Conservation (phyloP, 2,329 filamentous ascomycete genomes). For the Paracamarosporium sp. region DNA sequence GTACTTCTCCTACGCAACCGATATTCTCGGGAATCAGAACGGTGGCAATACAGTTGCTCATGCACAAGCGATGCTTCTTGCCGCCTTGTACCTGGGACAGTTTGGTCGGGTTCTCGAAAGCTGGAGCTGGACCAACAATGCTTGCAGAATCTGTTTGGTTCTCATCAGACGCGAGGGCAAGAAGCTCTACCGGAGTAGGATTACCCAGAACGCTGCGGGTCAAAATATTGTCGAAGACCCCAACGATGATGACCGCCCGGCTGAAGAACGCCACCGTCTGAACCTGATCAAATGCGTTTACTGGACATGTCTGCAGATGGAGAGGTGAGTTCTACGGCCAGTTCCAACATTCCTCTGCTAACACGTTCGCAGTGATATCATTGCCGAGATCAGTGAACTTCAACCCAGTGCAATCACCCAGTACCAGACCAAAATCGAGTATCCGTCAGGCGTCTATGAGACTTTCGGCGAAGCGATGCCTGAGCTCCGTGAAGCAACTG, state of each 20-base stretch:
- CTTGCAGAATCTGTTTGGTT: conserved; percentile 68
- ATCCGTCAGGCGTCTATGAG: conserved; percentile 66
- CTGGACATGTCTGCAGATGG: conserved; percentile 92
- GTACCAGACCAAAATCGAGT: conserved; percentile 67
- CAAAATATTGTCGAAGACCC: conserved; percentile 31
- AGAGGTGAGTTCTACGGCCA: conserved; percentile 65
- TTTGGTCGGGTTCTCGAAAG: conserved; percentile 87
- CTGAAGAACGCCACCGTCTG: conserved; percentile 38
- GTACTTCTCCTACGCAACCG: conserved; percentile 85
- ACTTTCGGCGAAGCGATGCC: conserved; percentile 29
- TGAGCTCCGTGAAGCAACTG: conserved; percentile 16
- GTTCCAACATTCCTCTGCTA: neutral
- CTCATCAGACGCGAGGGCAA: conserved; percentile 62
- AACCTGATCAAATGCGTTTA: conserved; percentile 69
- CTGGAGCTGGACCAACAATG: conserved; percentile 71
- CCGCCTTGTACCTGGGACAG: conserved; percentile 88
- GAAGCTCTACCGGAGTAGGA: conserved; percentile 17
- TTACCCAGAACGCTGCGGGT: conserved; percentile 23
- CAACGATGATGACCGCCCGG: conserved; percentile 11
- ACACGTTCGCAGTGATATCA: conserved; percentile 71
- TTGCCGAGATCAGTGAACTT: conserved; percentile 77
- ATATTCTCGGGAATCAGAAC: conserved; percentile 82
- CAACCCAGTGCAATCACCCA: conserved; percentile 66
- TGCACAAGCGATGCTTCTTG: conserved; percentile 84
- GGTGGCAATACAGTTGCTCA: conserved; percentile 82